phyloP scores from a whole-genome alignment of 257 asterid species.

The Haberlea rhodopensis region DNA sequence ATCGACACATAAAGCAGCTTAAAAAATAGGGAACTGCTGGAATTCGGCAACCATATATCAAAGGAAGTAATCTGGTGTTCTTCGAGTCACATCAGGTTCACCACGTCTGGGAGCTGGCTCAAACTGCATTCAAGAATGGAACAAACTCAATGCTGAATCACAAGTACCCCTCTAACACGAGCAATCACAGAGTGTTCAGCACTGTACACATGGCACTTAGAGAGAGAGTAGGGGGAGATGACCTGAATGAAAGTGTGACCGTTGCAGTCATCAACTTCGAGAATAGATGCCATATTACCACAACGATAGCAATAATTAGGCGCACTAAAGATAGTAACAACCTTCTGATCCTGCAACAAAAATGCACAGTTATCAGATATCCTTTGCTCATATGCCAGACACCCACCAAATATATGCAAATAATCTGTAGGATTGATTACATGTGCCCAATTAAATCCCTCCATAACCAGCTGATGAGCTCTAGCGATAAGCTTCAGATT shows the following conservation, averaged over 20 bases:
- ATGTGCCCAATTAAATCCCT: slow-evolving; percentile 86
- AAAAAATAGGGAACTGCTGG: slow-evolving; percentile 21
- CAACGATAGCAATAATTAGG: slow-evolving; percentile 87
- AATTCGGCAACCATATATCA: slow-evolving; percentile 40
- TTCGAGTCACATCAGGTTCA: slow-evolving; percentile 84
- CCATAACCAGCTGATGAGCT: slow-evolving; percentile 92
- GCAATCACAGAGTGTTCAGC: too few species aligned
- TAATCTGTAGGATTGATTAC: slow-evolving; percentile 38
- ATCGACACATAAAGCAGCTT: slow-evolving; percentile 38
- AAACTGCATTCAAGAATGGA: slow-evolving; percentile 44
- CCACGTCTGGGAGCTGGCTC: slow-evolving; percentile 91
- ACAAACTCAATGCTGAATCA: background rate
- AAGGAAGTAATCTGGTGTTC: slow-evolving; percentile 84
- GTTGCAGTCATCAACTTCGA: slow-evolving; percentile 72
- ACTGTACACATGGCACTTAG: too few species aligned
- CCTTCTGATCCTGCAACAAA: slow-evolving; percentile 71
- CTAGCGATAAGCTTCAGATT: slow-evolving; percentile 75
- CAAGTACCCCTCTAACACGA: too few species aligned
- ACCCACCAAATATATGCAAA: background rate
- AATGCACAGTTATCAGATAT: slow-evolving; percentile 24
- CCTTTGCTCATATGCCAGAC: background rate
- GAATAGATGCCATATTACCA: slow-evolving; percentile 86
- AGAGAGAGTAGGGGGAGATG: too few species aligned
- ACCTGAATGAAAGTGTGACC: slow-evolving; percentile 80
- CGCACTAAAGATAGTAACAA: slow-evolving; percentile 79